Conservation (phyloP, 192 early-diverging fungal genomes). For the Coemansia nantahalensis region DNA sequence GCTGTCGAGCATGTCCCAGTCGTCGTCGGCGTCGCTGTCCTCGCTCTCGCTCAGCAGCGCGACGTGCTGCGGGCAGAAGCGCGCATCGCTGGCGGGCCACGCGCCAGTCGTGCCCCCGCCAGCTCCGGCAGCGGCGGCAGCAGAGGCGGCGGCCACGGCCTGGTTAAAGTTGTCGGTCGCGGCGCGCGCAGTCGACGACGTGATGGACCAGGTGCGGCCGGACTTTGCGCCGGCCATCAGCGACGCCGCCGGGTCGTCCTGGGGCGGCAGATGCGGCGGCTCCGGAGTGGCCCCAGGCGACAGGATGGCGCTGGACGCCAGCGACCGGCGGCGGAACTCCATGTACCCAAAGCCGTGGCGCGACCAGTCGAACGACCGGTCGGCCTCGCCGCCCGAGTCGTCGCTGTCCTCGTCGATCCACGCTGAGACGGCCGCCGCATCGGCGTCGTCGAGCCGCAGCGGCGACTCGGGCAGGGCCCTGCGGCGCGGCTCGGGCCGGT, state of each 20-base stretch:
- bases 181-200: conserved; percentile 12
- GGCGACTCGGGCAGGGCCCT: no score
- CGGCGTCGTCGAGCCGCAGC: no score
- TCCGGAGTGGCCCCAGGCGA: conserved; percentile 9
- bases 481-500: no score
- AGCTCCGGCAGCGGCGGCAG: conserved; percentile 1
- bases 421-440: no score
- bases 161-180: conserved; percentile 20
- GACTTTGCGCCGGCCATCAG: conserved; percentile 4
- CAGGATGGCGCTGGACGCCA: conserved; percentile 12
- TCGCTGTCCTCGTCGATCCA: no score
- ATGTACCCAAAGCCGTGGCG: conserved; percentile 47
- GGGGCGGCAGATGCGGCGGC: neutral
- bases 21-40: conserved; percentile 11
- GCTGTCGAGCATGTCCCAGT: conserved; percentile 14
- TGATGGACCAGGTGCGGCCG: conserved; percentile 2
- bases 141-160: conserved; percentile 5
- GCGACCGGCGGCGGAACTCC: conserved; percentile 41
- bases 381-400: no score
- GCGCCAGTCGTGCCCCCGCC: neutral
- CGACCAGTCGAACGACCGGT: no score
- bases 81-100: neutral
- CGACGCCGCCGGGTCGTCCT: conserved; percentile 2
- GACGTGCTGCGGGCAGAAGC: neutral
- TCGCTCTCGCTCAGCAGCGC: conserved; percentile 7